These are phyloP conservation scores for Neofusicoccum cordaticola DNA, from an alignment of 2,329 filamentous ascomycete genomes.

Conservation along the genomic window DNA sequence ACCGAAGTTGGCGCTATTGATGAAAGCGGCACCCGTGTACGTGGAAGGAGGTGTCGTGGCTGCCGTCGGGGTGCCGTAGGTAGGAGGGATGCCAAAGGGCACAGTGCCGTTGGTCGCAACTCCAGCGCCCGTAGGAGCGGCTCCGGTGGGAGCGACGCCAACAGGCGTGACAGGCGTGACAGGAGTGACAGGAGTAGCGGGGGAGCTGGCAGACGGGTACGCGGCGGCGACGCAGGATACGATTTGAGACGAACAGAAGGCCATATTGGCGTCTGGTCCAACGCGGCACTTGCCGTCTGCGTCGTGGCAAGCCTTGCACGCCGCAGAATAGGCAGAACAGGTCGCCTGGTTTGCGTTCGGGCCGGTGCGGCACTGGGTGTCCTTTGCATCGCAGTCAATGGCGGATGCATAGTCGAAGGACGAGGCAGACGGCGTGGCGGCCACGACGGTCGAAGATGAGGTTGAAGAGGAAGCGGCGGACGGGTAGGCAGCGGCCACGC, in stretches of 20 bases:
- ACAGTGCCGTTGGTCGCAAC: no score
- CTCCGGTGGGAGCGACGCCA: no score
- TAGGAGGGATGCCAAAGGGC: no score
- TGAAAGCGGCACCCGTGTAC: neutral
- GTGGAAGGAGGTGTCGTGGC: neutral
- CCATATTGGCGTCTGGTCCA: neutral
- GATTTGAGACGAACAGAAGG: neutral
- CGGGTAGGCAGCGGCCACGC: neutral
- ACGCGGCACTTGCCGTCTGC: neutral
- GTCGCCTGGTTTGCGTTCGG: neutral
- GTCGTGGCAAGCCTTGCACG: neutral
- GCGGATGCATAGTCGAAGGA: neutral
- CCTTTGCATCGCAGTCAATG: neutral
- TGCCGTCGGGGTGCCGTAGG: neutral
- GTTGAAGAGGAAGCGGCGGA: no score
- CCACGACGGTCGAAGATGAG: neutral
- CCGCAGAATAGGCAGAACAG: neutral
- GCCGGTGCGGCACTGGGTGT: neutral
- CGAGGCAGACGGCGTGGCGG: neutral
- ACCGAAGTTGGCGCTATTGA: neutral
- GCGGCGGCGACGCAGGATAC: neutral
- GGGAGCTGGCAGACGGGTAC: neutral
- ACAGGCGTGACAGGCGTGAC: no score
- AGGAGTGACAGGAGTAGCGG: no score
- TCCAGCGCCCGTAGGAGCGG: no score